Percentiles rank a stretch among this genome's conserved stretches.
Evolutionary conservation across 2,329 filamentous ascomycete genomes (phyloP).

Genomic region (Talaromyces sp.): DNA sequence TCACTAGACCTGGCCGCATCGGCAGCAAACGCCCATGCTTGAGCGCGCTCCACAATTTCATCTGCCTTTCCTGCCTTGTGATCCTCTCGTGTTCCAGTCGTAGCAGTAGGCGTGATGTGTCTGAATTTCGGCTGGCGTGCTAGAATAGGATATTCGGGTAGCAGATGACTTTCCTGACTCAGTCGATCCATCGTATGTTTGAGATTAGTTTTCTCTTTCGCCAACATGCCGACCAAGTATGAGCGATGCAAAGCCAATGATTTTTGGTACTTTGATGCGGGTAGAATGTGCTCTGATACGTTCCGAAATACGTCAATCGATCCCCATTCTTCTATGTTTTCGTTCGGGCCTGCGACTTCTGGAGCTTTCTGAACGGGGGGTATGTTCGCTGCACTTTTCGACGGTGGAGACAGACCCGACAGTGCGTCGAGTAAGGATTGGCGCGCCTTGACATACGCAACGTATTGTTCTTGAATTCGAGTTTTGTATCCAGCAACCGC

Average conservation of each 20-base stretch:
- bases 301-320: slow-evolving; percentile 33
- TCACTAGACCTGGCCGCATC: slow-evolving; percentile 31
- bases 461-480: slow-evolving; percentile 36
- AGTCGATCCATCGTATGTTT: slow-evolving; percentile 38
- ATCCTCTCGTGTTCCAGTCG: slow-evolving; percentile 18
- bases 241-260: slow-evolving; percentile 37
- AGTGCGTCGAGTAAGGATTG: slow-evolving; percentile 35
- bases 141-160: slow-evolving; percentile 41
- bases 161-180: slow-evolving; percentile 42
- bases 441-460: slow-evolving; percentile 35
- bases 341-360: slow-evolving; percentile 10
- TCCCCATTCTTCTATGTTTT: slow-evolving; percentile 21
- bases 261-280: slow-evolving; percentile 36
- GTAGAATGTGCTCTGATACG: slow-evolving; percentile 32
- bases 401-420: slow-evolving; percentile 35
- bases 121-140: slow-evolving; percentile 38
- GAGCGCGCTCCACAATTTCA: slow-evolving; percentile 33
- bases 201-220: slow-evolving; percentile 37
- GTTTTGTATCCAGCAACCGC: slow-evolving; percentile 31
- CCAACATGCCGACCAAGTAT: slow-evolving; percentile 37
- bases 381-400: slow-evolving; percentile 20
- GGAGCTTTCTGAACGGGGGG: slow-evolving; percentile 20
- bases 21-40: slow-evolving; percentile 43
- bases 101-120: slow-evolving; percentile 26
- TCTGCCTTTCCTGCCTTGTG: slow-evolving; percentile 23